These are phyloP conservation scores for Boletus vermiculosoides DNA, from an alignment of 768 basidiomycete genomes.

Conservation along the genomic window DNA sequence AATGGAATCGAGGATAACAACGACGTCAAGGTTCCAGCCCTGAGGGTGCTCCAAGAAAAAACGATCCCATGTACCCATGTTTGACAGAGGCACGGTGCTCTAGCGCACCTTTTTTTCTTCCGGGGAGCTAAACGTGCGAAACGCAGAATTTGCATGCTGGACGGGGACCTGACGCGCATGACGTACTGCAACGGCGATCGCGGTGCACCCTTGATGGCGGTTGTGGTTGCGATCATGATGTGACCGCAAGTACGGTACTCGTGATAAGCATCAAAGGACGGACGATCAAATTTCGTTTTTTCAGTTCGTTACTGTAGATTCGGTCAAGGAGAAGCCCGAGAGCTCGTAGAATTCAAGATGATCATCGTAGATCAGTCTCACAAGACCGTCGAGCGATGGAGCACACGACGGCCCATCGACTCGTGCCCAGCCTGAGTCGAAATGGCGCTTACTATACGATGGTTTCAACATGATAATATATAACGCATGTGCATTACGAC, in stretches of 20 bases:
- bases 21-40: not conserved
- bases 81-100: too few species aligned
- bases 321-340: not conserved
- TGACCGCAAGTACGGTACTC: not conserved
- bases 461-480: too few species aligned
- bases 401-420: too few species aligned
- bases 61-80: too few species aligned
- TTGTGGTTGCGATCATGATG: not conserved
- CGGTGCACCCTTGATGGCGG: not conserved
- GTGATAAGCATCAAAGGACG: not conserved
- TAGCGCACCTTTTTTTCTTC: not conserved
- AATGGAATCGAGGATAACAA: too few species aligned
- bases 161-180: not conserved
- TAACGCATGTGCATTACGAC: too few species aligned
- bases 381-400: not conserved
- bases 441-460: too few species aligned
- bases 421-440: too few species aligned
- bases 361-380: too few species aligned
- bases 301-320: too few species aligned
- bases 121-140: not conserved
- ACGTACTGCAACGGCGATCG: not conserved
- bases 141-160: not conserved
- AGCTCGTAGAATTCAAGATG: not conserved
- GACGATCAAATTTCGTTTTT: not conserved
- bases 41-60: too few species aligned